Evolutionary conservation across 1,139 yeast genomes (phyloP), one percentile per base, ranked within the genome.

Genomic region (Yamadazyma buinensis): DNA sequence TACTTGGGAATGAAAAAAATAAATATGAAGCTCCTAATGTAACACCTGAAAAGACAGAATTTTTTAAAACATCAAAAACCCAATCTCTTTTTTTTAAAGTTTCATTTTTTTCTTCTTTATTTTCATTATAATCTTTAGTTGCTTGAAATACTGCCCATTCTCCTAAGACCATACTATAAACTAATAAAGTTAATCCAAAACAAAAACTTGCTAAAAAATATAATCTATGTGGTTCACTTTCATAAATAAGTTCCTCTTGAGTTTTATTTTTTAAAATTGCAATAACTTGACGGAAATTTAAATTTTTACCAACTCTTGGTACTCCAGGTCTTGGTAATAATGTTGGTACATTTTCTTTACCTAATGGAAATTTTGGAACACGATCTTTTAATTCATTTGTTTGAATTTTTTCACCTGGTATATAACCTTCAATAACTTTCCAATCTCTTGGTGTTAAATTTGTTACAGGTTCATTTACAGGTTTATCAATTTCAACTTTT

Each of bases 151-250:
- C 57, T 7, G 82, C 72, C 71, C 82, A 71, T 54, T 84, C 80
- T 30, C 72, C 51, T 49, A 75, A 53, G 59, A 85, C 66, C 33
- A 81, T 55, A 6, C 84, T 85, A 54, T 85, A 86, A 10, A 82
- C 67, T 4, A 83, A 68, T 47, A 84, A 75, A 14, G 80, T 78
- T 25, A 83, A 62, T 0, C 88, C 85, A 50, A 82, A 69, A 26
- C 86, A 79, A 43, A 80, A 76, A 52, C 86, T 77, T 25, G 79
- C 73, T 17, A 84, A 61, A 53, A 85, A 84, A 54, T 84, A 86
- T 20, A 84, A 64, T 38, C 84, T 66, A 52, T 86, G 95, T 0
- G 94, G 85, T 57, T 86, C 95, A 22, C 88, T 79, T 63, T 84
- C 90, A 57, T 86, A 86, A 33, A 86, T 70, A 39, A 86, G 65